phyloP scores from a whole-genome alignment of 768 basidiomycete genomes.

The Boletellus ananiceps region DNA sequence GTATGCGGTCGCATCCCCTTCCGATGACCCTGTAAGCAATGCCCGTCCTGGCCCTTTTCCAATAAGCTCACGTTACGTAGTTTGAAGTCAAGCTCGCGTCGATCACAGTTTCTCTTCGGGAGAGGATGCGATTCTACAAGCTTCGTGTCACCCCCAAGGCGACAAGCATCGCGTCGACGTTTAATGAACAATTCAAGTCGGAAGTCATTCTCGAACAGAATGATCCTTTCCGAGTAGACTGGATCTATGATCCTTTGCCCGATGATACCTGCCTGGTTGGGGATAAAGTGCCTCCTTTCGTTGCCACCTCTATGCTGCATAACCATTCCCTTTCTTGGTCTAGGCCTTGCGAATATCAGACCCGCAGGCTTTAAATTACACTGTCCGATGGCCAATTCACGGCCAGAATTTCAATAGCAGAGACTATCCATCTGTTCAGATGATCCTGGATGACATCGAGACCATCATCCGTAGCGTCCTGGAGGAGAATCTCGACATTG shows the following conservation, averaged over 20 bases:
- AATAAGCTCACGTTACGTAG: constrained; percentile 33
- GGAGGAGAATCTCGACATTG: constrained; percentile 55
- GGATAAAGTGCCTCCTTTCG: constrained; percentile 48
- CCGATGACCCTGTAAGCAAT: constrained; percentile 60
- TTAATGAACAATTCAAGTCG: constrained; percentile 80
- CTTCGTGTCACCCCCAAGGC: constrained; percentile 69
- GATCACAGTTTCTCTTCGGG: constrained; percentile 67
- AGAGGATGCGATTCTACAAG: constrained; percentile 85
- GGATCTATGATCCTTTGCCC: constrained; percentile 59
- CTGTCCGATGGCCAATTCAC: constrained; percentile 77
- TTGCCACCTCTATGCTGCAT: neutral
- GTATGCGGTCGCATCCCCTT: constrained; percentile 40
- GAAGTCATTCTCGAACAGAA: constrained; percentile 83
- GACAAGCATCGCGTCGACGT: constrained; percentile 64
- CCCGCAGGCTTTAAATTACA: constrained; percentile 63
- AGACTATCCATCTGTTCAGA: constrained; percentile 69
- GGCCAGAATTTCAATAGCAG: constrained; percentile 78
- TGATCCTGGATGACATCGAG: constrained; percentile 75
- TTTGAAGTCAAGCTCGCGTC: constrained; percentile 74
- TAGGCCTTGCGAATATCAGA: constrained; percentile 70
- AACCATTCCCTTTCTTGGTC: constrained; percentile 5
- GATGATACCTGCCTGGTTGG: constrained; percentile 54
- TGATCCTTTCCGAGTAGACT: constrained; percentile 79
- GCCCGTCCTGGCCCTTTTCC: neutral
- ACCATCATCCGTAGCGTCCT: constrained; percentile 60